These are phyloP conservation scores for Cytospora leucostoma DNA, from an alignment of 2,329 filamentous ascomycete genomes.

Conservation along the genomic window DNA sequence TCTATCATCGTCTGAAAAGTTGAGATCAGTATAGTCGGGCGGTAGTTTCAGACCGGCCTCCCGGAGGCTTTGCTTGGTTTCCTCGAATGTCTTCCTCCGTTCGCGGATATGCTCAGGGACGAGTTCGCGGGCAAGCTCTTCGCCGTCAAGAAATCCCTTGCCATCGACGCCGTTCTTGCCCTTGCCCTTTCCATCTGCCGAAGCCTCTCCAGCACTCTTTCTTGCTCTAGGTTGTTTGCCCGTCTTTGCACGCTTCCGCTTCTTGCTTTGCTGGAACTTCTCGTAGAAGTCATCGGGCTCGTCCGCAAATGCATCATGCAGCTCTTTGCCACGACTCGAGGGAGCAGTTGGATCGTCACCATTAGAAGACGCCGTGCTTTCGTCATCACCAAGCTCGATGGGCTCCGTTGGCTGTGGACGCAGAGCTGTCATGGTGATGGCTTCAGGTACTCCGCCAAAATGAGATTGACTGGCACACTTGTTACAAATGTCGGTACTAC, in stretches of 20 bases:
- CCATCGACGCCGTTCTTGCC: constrained; percentile 30
- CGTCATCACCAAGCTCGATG: constrained; percentile 26
- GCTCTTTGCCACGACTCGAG: constrained; percentile 13
- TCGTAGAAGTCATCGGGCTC: constrained; percentile 63
- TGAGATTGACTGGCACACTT: neutral
- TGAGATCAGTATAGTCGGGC: constrained; percentile 72
- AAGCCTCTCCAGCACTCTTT: constrained; percentile 29
- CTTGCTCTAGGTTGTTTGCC: constrained; percentile 53
- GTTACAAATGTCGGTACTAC: neutral
- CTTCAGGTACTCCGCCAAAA: neutral
- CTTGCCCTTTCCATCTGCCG: constrained; percentile 34
- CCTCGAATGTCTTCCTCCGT: constrained; percentile 70
- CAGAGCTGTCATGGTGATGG: constrained; percentile 7
- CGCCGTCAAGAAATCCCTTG: constrained; percentile 32
- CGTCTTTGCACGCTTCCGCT: constrained; percentile 47
- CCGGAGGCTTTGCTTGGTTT: constrained; percentile 57
- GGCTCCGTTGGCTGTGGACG: constrained; percentile 6
- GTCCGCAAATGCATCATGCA: constrained; percentile 38
- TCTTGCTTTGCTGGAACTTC: constrained; percentile 54
- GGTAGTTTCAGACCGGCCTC: constrained; percentile 74
- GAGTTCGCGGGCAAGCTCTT: constrained; percentile 38
- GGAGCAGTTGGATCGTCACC: constrained; percentile 3
- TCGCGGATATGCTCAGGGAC: constrained; percentile 73
- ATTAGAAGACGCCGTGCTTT: constrained; percentile 29
- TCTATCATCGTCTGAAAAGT: constrained; percentile 69